These are phyloP conservation scores for Scheffersomyces ergatensis DNA, from an alignment of 805 yeast species.

Conservation along the genomic window DNA sequence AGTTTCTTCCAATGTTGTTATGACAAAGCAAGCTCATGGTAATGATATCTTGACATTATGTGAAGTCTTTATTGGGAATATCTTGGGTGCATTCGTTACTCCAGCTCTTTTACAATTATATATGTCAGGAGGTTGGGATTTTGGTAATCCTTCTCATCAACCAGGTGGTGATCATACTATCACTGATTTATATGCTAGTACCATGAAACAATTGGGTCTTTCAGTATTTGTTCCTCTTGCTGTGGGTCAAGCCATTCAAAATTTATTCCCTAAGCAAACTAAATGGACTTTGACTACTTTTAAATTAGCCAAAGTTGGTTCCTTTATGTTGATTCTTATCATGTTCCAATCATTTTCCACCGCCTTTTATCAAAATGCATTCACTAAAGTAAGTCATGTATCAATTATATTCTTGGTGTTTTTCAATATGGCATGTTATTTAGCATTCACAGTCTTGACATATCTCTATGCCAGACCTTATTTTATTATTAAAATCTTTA, in stretches of 20 bases:
- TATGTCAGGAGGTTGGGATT: slow-evolving; percentile 56
- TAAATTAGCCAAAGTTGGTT: slow-evolving; percentile 68
- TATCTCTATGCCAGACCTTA: slow-evolving; percentile 60
- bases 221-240: slow-evolving; percentile 81
- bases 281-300: slow-evolving; percentile 59
- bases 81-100: slow-evolving; percentile 82
- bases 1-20: slow-evolving; percentile 86
- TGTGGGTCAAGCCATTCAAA: slow-evolving; percentile 84
- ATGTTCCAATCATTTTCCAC: slow-evolving; percentile 82
- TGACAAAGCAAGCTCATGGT: slow-evolving; percentile 86
- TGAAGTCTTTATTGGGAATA: slow-evolving; percentile 82
- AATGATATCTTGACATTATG: slow-evolving; percentile 75
- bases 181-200: slow-evolving; percentile 60
- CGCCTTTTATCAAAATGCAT: slow-evolving; percentile 81
- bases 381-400: slow-evolving; percentile 63
- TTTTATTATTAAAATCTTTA: slow-evolving; percentile 42
- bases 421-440: slow-evolving; percentile 76
- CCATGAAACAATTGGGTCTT: slow-evolving; percentile 85
- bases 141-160: slow-evolving; percentile 68
- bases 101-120: slow-evolving; percentile 83
- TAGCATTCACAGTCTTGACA: slow-evolving; percentile 70
- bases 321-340: slow-evolving; percentile 73
- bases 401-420: slow-evolving; percentile 77
- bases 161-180: slow-evolving; percentile 51
- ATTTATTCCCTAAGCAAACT: slow-evolving; percentile 62